Evolutionary conservation across 306 rosid genomes (phyloP), one percentile per base, ranked within the genome.

Genomic region (Cotoneaster glaucophyllus): DNA sequence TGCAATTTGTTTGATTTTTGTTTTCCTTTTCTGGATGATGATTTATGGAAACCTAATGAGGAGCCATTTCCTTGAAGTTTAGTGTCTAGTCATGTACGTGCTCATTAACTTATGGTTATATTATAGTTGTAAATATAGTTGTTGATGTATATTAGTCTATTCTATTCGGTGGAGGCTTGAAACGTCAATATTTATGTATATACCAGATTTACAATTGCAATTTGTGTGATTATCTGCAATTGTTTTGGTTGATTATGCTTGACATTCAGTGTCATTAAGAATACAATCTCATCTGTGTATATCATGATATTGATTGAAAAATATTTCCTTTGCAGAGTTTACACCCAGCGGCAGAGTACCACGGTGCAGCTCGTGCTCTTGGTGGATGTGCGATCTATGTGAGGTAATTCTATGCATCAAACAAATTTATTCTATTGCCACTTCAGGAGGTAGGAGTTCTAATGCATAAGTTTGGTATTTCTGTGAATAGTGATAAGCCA

Each of bases 361-460:
- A 96, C 15, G 97, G 96, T 25, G 97, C 99, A 52, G 98, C 99
- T 72, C 97, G 99, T 22, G 93, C 99, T 17, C 67, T 96, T 7
- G 97, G 99, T n/a, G 98, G 99, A 78, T 88, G 98, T 80, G 90
- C 98, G 70, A 90, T 96, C 81, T 96, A 96, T 86, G 97, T 96
- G 57, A 92, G 99, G 99, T 92, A 85, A 34, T 22, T 22, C 26
- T 17, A 61, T 58, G 59, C 28, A 32, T 31, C 22, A 28, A 18
- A 22, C 1, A 56, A 50, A 48, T 50, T 9, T 43, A 41, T 71
- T 44, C 57, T 25, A 10, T 48, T 31, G 53, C 39, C 12, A 15
- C 22, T 74, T 25, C 29, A 69, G 54, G n/a, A 78, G 67, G n/a
- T 59, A 17, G 1, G 70, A 22, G 44, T 69, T 77, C 62, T 56